phyloP scores from a whole-genome alignment of 2,329 filamentous ascomycete genomes.

The Colletotrichum horii region DNA sequence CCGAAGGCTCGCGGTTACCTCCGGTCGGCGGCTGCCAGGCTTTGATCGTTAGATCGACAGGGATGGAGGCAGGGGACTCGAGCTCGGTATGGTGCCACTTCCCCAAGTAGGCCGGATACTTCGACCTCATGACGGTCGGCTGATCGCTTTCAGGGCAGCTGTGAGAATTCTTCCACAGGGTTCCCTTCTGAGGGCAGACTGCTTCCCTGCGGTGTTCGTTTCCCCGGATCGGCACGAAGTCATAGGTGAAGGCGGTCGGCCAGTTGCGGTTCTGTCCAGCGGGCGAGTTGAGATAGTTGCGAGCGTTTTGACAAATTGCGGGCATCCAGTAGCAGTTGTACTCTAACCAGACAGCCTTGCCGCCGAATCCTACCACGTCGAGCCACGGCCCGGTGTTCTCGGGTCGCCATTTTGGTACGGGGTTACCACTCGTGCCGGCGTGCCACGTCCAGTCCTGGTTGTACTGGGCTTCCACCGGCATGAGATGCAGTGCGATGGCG shows the following conservation, averaged over 20 bases:
- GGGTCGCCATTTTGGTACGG: too few relatives aligned
- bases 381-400: too few relatives aligned
- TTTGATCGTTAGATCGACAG: background rate
- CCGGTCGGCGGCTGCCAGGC: too few relatives aligned
- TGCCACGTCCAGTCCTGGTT: background rate
- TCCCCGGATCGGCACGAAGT: background rate
- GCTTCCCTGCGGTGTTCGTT: background rate
- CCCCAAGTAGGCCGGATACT: background rate
- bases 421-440: background rate
- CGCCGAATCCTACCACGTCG: too few relatives aligned
- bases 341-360: slow-evolving; percentile 9
- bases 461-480: background rate
- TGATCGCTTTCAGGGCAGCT: background rate
- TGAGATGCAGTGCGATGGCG: background rate
- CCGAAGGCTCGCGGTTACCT: background rate
- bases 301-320: slow-evolving; percentile 27
- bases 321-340: slow-evolving; percentile 30
- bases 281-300: slow-evolving; percentile 15
- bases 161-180: background rate
- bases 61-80: background rate
- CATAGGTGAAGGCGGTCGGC: background rate
- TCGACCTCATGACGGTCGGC: background rate
- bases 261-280: slow-evolving; percentile 13
- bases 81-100: background rate
- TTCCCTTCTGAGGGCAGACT: background rate